Base-by-base conservation (phyloP, 1,284 basidiomycete species). In the Apiotrichum mycotoxinovorans region DNA sequence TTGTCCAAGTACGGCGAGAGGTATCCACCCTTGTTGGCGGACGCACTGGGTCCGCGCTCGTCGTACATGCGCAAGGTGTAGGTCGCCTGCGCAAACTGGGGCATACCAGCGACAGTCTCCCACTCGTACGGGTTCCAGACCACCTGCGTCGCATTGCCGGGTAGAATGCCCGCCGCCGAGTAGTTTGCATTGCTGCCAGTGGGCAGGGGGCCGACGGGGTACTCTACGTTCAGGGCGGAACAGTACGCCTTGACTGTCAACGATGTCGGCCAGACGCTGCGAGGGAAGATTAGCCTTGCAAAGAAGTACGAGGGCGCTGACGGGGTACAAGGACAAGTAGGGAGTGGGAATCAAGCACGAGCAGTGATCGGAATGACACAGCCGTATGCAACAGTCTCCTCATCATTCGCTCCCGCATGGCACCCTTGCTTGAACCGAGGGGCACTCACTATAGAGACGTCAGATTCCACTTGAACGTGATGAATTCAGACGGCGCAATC, bases 381-480 rank as follows among this genome's bases (percentile, higher is more conserved):
- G n/a, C n/a, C n/a, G n/a, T n/a, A n/a, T n/a, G n/a, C n/a, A 8
- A 8, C 33, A 34, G 33, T 34, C 9, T 8, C 33, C 33, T 34
- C 15, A 34, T 34, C 33, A 4, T 15, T 15, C 8, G n/a, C 2
- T 17, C 40, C n/a, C n/a, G 4, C 40, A 5, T n/a, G 11, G 9
- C 49, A 35, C 25, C 11, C 25, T 12, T 17, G 5, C 26, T 26
- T n/a, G n/a, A n/a, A n/a, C n/a, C n/a, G n/a, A n/a, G n/a, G n/a
- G n/a, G n/a, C n/a, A 72, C 77, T 64, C 57, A 75, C 77, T 85
- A 79, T 25, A 94, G 51, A 3, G 46, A 43, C 3, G 88, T 90
- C 65, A 89, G 83, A 74, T 91, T 94, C 92, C 92, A 96, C n/a
- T 83, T 90, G 75, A 95, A 91, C 22, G 91, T 95, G 70, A 95